A percentile compares a stretch with the other conserved stretches of the same genome.
Evolutionary conservation across 2,329 filamentous ascomycete species (phyloP).

Genomic region (Exophiala sideris): DNA sequence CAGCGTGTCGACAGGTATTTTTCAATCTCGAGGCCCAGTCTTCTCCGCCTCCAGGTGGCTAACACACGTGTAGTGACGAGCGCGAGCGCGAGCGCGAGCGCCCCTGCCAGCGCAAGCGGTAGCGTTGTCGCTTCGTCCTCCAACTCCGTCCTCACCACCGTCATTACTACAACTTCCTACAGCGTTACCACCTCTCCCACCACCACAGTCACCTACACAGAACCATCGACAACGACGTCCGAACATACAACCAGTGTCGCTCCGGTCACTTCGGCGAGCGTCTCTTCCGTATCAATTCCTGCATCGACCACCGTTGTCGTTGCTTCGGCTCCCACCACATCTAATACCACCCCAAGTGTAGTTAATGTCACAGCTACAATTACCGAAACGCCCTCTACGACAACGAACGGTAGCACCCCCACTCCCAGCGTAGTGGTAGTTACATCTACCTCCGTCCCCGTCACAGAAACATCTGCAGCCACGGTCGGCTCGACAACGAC

Average conservation of each 20-base stretch:
- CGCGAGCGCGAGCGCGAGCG: too few relatives aligned
- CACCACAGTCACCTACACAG: slow-evolving; percentile 21
- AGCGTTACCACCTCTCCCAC: slow-evolving; percentile 21
- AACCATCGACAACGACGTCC: slow-evolving; percentile 4
- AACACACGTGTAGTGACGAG: neutral
- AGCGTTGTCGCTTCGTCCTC: neutral
- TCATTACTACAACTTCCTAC: slow-evolving; percentile 30
- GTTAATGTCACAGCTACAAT: slow-evolving; percentile 25
- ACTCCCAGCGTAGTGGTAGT: slow-evolving; percentile 29
- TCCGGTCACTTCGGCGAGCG: slow-evolving; percentile 30
- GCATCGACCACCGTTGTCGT: slow-evolving; percentile 21
- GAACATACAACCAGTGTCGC: slow-evolving; percentile 20
- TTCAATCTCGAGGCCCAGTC: neutral
- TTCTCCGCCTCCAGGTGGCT: neutral
- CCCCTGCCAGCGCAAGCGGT: too few relatives aligned
- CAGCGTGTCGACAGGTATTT: slow-evolving; percentile 12
- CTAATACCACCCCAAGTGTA: slow-evolving; percentile 24
- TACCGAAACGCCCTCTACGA: slow-evolving; percentile 20
- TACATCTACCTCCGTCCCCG: slow-evolving; percentile 29
- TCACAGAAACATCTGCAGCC: slow-evolving; percentile 30
- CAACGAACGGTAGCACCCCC: slow-evolving; percentile 16
- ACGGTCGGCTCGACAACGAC: slow-evolving; percentile 13
- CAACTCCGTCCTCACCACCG: slow-evolving; percentile 24
- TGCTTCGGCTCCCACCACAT: slow-evolving; percentile 14
- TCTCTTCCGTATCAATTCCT: slow-evolving; percentile 26